Evolutionary conservation across 2,329 filamentous ascomycete species (phyloP), one percentile per base, ranked within the genome.

Genomic region (Epicoccum sorghinum): DNA sequence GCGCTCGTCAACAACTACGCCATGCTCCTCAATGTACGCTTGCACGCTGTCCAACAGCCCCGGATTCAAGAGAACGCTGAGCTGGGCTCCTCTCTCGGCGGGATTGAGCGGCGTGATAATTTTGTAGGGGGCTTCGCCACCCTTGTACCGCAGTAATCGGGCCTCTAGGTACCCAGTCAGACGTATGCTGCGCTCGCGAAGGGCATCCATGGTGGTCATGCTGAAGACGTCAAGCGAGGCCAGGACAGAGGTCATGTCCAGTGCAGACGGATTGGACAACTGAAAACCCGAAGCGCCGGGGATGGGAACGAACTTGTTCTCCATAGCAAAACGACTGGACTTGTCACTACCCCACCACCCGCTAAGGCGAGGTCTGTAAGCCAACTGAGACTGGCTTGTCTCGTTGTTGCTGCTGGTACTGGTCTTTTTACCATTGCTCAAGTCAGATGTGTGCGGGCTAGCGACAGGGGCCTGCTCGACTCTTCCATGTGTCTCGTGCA

Each of bases 331-430:
- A 12, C 92, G 82, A 30, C 85, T 86, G 43, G 78, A 75, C 75
- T 91, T 91, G 75, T 92, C 88, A 47, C 86, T 88, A 46, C 92
- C 92, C 84, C 93, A 96, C 92, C 92, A 96, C 23, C 92, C 93
- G 30, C 85, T 81, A 2, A 96, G 79, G 4, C 92, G 83, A 4
- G 85, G 87, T 13, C 82, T 81, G 68, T 87, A 93, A 13, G 65
- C 48, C 1, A 78, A 69, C 9, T 75, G 68, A 13, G 73, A 71
- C 44, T 55, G 61, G 14, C 53, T 57, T n/a, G 44, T 12, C 24
- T 51, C 33, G 18, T 48, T 41, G 40, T 43, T 27, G 27, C 23
- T 22, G 18, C 13, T 29, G 9, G 14, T 14, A 10, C 13, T 40
- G 9, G 9, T 36, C 2, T 29, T 4, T 30, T 57, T 36, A 27